A percentile compares a stretch with the other conserved stretches of the same genome.
These are phyloP conservation scores for Diutina catenulata DNA, from an alignment of 1,139 yeast species.

Conservation along the genomic window DNA sequence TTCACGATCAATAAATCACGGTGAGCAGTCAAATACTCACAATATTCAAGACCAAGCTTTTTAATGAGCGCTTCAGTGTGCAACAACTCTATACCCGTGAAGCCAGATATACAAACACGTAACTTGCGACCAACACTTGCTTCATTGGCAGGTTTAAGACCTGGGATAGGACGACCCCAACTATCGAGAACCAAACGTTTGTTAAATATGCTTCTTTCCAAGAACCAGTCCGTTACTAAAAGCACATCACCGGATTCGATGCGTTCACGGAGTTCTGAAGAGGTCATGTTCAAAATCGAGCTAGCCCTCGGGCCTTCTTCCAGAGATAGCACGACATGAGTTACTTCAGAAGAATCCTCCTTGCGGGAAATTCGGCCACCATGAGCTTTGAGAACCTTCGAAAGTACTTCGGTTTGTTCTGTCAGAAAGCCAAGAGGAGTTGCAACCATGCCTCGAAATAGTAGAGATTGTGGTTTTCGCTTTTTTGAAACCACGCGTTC, in stretches of 20 bases:
- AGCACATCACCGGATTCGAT: constrained; percentile 16
- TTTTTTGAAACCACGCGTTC: too few relatives aligned
- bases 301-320: constrained; percentile 18
- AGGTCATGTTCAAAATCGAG: constrained; percentile 16
- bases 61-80: constrained; percentile 58
- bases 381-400: not conserved
- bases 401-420: not conserved
- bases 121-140: constrained; percentile 12
- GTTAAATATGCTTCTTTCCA: constrained; percentile 68
- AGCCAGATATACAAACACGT: constrained; percentile 64
- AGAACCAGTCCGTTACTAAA: constrained; percentile 70
- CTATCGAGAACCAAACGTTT: constrained; percentile 40
- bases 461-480: too few relatives aligned
- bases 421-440: not conserved
- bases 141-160: constrained; percentile 16
- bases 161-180: constrained; percentile 62
- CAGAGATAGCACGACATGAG: constrained; percentile 34
- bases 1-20: constrained; percentile 58
- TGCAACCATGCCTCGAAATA: not conserved
- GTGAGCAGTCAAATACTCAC: constrained; percentile 39
- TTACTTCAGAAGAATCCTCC: constrained; percentile 9
- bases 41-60: constrained; percentile 37
- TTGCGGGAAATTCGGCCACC: not conserved
- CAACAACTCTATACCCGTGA: constrained; percentile 67
- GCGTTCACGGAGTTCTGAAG: constrained; percentile 12